Conservation (phyloP, 2,329 filamentous ascomycete species). For the Arthrobotrys megalospora region DNA sequence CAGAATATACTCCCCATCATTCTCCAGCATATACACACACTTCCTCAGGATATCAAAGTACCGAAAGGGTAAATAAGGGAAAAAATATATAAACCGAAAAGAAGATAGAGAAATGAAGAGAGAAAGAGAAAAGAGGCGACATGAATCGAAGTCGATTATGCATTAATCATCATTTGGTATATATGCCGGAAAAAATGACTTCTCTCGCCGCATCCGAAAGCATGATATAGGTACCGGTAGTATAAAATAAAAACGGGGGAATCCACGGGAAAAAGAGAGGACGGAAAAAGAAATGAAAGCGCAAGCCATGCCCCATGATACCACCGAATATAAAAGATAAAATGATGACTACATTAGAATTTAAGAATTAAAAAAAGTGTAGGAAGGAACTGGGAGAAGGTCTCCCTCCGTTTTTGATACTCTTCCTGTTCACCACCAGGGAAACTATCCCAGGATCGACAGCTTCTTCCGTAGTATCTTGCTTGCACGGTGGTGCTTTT, state of each 20-base stretch:
- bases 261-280: neutral
- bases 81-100: constrained; percentile 23
- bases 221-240: constrained; percentile 60
- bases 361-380: constrained; percentile 12
- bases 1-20: neutral
- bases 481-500: constrained; percentile 51
- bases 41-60: neutral
- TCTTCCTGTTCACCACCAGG: constrained; percentile 30
- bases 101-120: constrained; percentile 12
- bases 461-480: constrained; percentile 61
- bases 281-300: constrained; percentile 22
- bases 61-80: neutral
- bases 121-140: constrained; percentile 34
- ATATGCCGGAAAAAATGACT: constrained; percentile 36
- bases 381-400: neutral
- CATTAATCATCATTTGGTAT: constrained; percentile 57
- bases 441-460: constrained; percentile 58
- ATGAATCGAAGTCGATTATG: constrained; percentile 47
- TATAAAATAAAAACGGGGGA: constrained; percentile 50
- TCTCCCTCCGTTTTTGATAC: constrained; percentile 6
- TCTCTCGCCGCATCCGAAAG: constrained; percentile 45
- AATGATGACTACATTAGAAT: constrained; percentile 24
- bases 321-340: constrained; percentile 14
- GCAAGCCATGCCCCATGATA: constrained; percentile 49
- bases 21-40: constrained; percentile 25